phyloP scores from a whole-genome alignment of 73 alveolate genomes.

The Tetrahymena thermophila region DNA sequence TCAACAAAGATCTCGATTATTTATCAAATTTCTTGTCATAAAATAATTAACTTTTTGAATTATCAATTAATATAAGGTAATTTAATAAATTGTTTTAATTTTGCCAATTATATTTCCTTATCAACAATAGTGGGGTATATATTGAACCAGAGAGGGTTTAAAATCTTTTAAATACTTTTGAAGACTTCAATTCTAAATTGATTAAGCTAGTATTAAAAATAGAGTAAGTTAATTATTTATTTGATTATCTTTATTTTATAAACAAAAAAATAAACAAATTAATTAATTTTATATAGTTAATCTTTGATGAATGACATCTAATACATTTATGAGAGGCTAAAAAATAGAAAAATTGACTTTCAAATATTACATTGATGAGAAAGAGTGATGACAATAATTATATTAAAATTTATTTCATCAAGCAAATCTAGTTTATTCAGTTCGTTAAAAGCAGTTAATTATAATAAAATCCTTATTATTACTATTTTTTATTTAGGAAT shows the following conservation, averaged over 20 bases:
- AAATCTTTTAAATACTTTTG: not conserved
- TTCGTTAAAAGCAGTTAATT: too few relatives aligned
- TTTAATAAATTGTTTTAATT: not conserved
- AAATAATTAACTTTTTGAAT: not conserved
- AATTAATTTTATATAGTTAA: not conserved
- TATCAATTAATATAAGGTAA: not conserved
- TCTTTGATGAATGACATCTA: not conserved
- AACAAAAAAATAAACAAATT: too few relatives aligned
- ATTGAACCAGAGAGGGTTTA: not conserved
- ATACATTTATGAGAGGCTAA: too few relatives aligned
- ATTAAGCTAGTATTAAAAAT: not conserved
- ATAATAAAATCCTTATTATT: too few relatives aligned
- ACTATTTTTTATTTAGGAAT: too few relatives aligned
- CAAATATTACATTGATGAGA: not conserved
- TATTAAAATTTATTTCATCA: too few relatives aligned
- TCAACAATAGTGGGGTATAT: not conserved
- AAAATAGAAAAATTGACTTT: not conserved
- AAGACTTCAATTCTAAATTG: not conserved
- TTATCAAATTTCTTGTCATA: not conserved
- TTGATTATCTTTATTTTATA: too few relatives aligned
- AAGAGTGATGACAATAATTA: not conserved
- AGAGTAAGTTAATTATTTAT: not conserved
- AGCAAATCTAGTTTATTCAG: too few relatives aligned
- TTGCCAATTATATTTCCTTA: too few relatives aligned
- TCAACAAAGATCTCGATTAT: not conserved